A percentile compares a stretch with the other conserved stretches of the same genome.
Conservation (phyloP, 2,329 filamentous ascomycete species). For the Colletotrichum costaricense region DNA sequence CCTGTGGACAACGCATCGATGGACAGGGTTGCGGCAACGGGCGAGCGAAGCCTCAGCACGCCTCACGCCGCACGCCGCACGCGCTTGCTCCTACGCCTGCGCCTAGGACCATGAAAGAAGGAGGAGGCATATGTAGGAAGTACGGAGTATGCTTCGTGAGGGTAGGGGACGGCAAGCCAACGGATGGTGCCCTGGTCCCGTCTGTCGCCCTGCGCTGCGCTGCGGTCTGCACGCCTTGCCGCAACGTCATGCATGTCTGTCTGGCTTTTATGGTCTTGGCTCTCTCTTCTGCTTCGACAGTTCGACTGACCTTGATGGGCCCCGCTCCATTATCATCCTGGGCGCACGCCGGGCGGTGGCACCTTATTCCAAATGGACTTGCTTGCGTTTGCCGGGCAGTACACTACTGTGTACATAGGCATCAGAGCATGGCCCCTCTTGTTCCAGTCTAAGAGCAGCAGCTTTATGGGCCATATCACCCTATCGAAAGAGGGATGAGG, state of each 20-base stretch:
- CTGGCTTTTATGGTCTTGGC: not conserved
- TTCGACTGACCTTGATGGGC: not conserved
- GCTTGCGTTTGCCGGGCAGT: not conserved
- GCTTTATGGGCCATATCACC: not conserved
- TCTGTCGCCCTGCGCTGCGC: not conserved
- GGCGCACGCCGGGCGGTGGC: not conserved
- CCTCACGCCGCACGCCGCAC: not conserved
- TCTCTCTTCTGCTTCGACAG: not conserved
- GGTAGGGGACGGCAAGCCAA: not conserved
- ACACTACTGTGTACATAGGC: not conserved
- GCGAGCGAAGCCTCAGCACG: not conserved
- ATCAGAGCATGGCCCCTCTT: not conserved
- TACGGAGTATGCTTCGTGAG: not conserved
- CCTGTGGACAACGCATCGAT: slow-evolving; percentile 8
- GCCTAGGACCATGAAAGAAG: not conserved
- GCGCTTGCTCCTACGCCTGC: not conserved
- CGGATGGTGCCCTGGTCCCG: not conserved
- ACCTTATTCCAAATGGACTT: slow-evolving; percentile 10
- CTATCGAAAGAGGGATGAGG: not conserved
- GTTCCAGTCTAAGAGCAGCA: not conserved
- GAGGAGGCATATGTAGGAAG: not conserved
- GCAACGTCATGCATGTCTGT: slow-evolving; percentile 10
- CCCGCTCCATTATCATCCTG: not conserved
- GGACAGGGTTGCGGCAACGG: not conserved
- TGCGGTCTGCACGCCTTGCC: slow-evolving; percentile 7